phyloP scores from a whole-genome alignment of 345 rosid species.

The Camelina sativa region DNA sequence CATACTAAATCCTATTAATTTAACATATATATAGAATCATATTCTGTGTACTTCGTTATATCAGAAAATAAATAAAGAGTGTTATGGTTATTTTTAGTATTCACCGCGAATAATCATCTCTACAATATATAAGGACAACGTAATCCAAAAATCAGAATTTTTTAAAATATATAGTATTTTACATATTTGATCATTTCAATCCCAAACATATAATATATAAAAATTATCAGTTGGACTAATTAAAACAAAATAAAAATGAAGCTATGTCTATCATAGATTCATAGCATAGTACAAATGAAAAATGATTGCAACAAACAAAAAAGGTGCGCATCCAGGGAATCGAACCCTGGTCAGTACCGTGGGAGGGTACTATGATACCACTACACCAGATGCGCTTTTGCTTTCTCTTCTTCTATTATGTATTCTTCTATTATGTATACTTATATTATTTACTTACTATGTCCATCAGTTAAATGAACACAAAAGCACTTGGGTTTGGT shows the following conservation, averaged over 20 bases:
- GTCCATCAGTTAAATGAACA: not conserved
- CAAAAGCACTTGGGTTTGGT: not conserved
- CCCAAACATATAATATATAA: not conserved
- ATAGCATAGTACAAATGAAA: not conserved
- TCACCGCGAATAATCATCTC: not conserved
- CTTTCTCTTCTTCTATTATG: accelerated
- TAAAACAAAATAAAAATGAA: too few relatives aligned
- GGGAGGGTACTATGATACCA: constrained; percentile 99
- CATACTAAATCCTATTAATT: constrained; percentile 15
- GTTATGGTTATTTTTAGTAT: not conserved
- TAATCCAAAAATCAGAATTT: not conserved
- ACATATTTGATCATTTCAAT: not conserved
- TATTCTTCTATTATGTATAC: too few relatives aligned
- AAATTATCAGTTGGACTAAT: not conserved
- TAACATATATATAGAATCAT: constrained; percentile 18
- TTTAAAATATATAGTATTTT: not conserved
- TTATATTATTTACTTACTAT: not conserved
- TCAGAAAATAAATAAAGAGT: constrained; percentile 32
- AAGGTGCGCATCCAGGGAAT: constrained; percentile 88
- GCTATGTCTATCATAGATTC: too few relatives aligned
- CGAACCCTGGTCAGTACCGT: constrained; percentile 98
- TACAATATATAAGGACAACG: not conserved
- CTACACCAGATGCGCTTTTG: constrained; percentile 91
- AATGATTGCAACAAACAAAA: not conserved
- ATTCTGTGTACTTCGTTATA: constrained; percentile 19